These are phyloP conservation scores for Colletotrichum filicis DNA, from an alignment of 2,329 filamentous ascomycete species.

Conservation along the genomic window DNA sequence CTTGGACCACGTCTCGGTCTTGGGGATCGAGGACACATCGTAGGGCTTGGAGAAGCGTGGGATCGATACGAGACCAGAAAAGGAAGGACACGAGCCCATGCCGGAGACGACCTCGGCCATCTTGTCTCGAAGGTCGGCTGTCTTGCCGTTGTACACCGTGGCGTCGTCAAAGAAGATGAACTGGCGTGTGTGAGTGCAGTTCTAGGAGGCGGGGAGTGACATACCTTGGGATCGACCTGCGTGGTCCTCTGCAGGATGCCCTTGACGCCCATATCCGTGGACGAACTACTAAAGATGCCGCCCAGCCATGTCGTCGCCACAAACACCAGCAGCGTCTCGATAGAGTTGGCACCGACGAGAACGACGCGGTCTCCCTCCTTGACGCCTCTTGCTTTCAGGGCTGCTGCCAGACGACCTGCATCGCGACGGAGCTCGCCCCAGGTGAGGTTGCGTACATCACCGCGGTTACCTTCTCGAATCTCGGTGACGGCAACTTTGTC, in stretches of 20 bases:
- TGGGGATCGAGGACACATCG: conserved; percentile 66
- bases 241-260: conserved; percentile 79
- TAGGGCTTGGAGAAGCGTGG: conserved; percentile 71
- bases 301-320: conserved; percentile 77
- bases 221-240: conserved; percentile 77
- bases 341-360: conserved; percentile 78
- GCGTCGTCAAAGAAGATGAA: conserved; percentile 88
- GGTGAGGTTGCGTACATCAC: conserved; percentile 65
- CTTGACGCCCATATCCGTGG: conserved; percentile 85
- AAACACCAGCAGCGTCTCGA: conserved; percentile 79
- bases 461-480: conserved; percentile 72
- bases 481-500: conserved; percentile 76
- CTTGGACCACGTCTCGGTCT: conserved; percentile 54
- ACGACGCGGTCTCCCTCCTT: conserved; percentile 79
- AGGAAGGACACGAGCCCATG: conserved; percentile 68
- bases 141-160: conserved; percentile 83
- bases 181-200: conserved; percentile 39
- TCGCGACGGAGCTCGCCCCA: conserved; percentile 74
- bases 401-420: conserved; percentile 70
- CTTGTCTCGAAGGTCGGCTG: conserved; percentile 76
- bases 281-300: conserved; percentile 79
- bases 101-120: conserved; percentile 74
- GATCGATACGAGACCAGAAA: conserved; percentile 73
- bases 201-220: conserved; percentile 22
- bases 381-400: conserved; percentile 74